Conservation (phyloP, 805 yeast genomes). For the Myxozyma geophila region DNA sequence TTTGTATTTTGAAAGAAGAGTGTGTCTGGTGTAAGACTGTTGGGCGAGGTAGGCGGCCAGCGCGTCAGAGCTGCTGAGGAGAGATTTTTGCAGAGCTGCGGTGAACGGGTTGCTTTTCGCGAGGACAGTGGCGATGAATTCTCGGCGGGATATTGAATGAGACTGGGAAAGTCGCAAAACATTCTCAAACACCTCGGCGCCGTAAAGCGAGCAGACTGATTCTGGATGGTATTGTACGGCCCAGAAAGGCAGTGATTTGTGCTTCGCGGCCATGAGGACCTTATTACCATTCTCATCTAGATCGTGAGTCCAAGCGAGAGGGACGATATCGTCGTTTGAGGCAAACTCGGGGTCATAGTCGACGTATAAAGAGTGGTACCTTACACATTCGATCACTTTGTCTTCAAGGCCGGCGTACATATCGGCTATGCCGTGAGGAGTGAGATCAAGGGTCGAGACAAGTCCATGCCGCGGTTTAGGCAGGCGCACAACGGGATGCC, state of each 20-base stretch:
- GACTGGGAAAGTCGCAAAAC: conserved; percentile 8
- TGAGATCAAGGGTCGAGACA: conserved; percentile 55
- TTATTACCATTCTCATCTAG: conserved; percentile 46
- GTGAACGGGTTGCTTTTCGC: too few relatives aligned
- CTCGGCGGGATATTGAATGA: conserved; percentile 1
- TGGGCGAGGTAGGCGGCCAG: too few relatives aligned
- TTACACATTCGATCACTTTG: conserved; percentile 62
- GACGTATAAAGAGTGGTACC: conserved; percentile 86
- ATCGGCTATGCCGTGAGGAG: conserved; percentile 42
- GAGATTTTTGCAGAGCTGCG: not conserved
- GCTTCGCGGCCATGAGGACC: conserved; percentile 74
- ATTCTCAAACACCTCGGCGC: conserved; percentile 46
- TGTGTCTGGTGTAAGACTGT: too few relatives aligned
- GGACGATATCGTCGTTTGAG: conserved; percentile 48
- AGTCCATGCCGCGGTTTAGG: conserved; percentile 83
- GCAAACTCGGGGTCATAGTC: conserved; percentile 30
- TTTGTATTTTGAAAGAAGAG: not conserved
- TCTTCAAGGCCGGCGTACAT: conserved; percentile 49
- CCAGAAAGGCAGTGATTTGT: conserved; percentile 65
- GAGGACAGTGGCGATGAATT: not conserved
- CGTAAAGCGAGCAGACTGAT: conserved; percentile 79
- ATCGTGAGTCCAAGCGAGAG: conserved; percentile 66
- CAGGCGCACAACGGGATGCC: conserved; percentile 59
- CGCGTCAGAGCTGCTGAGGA: not conserved
- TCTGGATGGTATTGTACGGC: conserved; percentile 99